Evolutionary conservation across 148 eudicot species (phyloP), one percentile per base, ranked within the genome.

Genomic region (Rhododendron ferrugineum): DNA sequence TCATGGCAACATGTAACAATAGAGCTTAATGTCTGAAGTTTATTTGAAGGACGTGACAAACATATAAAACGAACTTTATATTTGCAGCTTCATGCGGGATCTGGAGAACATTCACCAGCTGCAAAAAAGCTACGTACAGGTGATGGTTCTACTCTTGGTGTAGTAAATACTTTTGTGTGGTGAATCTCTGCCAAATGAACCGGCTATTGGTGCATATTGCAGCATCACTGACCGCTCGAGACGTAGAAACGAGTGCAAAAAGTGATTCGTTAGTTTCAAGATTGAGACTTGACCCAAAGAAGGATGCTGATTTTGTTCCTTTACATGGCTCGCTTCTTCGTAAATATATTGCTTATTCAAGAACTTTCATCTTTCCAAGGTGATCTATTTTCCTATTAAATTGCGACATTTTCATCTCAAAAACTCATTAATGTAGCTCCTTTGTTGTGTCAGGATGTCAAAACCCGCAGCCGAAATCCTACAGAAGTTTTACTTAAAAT

Each of bases 331-430:
- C 94, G 40, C 98, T 97, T 82, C 90, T 97, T 76, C 94, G 98
- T 74, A 97, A 97, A 87, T 97, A 97, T 86, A 90, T 94, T 88
- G 92, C 98, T 77, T 97, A 97, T 90, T 98, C 99, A 78, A 94
- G 98, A 91, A 90, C 93, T 82, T 92, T 84, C 81, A 87, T 95
- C 84, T 92, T 92, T 84, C 98, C 99, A 32, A 92, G 93, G 99
- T 97, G 85, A 84, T 84, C 28, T 80, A 22, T 47, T 68, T 60
- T 60, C 18, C 44, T 66, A 36, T 84, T 60, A 75, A 30, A 6
- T 40, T 6, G 54, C 9, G 56, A 26, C 23, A 26, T 70, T 40
- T 26, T 54, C 28, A 70, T 82, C 56, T 81, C 83, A 26, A 32
- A 40, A 14, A 74, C 18, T 82, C 49, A 37, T 58, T 36, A n/a